Base-by-base conservation (phyloP, 208 protist species). In the Leishmania tarentolae region DNA sequence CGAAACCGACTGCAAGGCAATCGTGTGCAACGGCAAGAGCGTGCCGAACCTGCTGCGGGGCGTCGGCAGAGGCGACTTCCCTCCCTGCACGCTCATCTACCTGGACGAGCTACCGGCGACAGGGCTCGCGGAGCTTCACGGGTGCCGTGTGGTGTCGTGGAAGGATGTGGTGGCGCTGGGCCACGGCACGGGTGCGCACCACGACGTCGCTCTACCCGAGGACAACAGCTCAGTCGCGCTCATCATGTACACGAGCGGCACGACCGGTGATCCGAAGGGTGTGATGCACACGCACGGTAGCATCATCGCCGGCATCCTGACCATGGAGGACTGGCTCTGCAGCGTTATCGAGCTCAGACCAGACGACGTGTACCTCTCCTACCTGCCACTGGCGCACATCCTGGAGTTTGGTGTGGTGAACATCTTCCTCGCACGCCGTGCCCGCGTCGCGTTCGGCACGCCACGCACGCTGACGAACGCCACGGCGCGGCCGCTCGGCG, bases 321-420 rank as follows among this genome's bases (percentile, higher is more conserved):
- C 74, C 76, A 96, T 88, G 88, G 84, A 89, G 76, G 59, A 84
- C 40, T 95, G 82, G 71, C 83, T 91, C 74, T 84, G 83, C 73
- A 76, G 71, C 47, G 77, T 80, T 2, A 61, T 84, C 4, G 68
- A 76, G 0, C 78, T 46, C 15, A 76, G 66, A 63, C 63, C 44
- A 2, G 74, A 79, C 31, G 94, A 98, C 53, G 79, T 75, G n/a
- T 97, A 98, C 80, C 88, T 94, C 68, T 87, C 94, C 3, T 99
- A 98, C 79, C 86, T 99, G 13, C 97, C 97, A 9, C 79, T 98
- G 8, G 97, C 96, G n/a, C 97, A 99, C 86, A 97, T 99, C 79
- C 85, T 99, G n/a, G 95, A 98, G 86, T 89, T 98, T 53, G 85
- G 80, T 28, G 92, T 95, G 31, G 79, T 97, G 42, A 94, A 88